Base-by-base conservation (phyloP, 768 basidiomycete genomes). In the Kwoniella botswanensis region DNA sequence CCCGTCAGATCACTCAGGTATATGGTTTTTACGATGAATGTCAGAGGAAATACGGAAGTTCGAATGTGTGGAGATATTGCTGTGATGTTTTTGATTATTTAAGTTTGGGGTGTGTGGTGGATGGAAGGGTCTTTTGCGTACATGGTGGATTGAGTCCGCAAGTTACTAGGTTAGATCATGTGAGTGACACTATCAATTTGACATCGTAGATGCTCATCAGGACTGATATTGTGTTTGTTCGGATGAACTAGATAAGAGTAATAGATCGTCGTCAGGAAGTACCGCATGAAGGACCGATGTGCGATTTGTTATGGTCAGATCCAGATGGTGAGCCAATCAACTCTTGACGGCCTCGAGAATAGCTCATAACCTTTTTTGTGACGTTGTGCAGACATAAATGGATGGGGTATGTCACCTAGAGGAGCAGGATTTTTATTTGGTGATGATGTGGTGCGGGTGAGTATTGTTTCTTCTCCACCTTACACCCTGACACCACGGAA, bases 51-150 rank as follows among this genome's bases (percentile, higher is more conserved):
- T 98, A 97, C 78, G 95, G 95, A 3, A 90, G 88, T 77, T 90
- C 89, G 70, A 94, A 94, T 83, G 96, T 98, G 66, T 98, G 96
- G 95, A 85, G 96, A 74, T 97, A 94, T 89, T 98, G 95, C 84
- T 98, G 94, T 82, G 95, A 98, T 79, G 94, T 98, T 10, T 99
- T 99, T 76, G 96, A 98, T 83, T 98, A 97, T 84, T 89, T 98
- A 58, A 92, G 93, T 35, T 86, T 98, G 52, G 94, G 92, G 13
- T 96, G 96, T 18, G 90, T 98, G 75, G 94, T 98, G n/a, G 96
- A 98, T 82, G 96, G 94, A 7, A 87, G 92, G 69, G 95, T 98
- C 68, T 95, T 98, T 81, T 98, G 96, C 84, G 94, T 98, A 59
- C 96, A 98, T 85, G 96, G 96, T 1, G 96, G 95, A 10, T 85